Percentiles rank a stretch among this genome's conserved stretches.
These are phyloP conservation scores for Boletus coccyginus DNA, from an alignment of 768 basidiomycete species.

Conservation along the genomic window DNA sequence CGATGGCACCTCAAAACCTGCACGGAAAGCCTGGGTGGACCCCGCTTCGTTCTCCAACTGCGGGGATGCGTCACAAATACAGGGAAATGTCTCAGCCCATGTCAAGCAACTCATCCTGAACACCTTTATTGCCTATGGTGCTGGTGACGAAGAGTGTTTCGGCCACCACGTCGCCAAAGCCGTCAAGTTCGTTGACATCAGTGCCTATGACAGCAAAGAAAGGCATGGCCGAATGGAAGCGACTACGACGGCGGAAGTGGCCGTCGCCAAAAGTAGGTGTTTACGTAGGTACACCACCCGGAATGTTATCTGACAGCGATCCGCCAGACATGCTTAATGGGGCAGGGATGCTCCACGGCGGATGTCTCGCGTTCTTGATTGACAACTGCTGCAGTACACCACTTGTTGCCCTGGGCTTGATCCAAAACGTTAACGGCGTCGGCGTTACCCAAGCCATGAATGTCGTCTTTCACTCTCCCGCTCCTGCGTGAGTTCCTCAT, in stretches of 20 bases:
- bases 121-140: constrained; percentile 68
- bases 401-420: constrained; percentile 61
- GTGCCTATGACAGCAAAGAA: constrained; percentile 44
- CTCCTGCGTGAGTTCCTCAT: constrained; percentile 46
- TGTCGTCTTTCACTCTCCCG: constrained; percentile 67
- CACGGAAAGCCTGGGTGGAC: constrained; percentile 58
- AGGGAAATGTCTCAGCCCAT: constrained; percentile 60
- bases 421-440: constrained; percentile 62
- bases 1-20: constrained; percentile 14
- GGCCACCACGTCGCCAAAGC: constrained; percentile 59
- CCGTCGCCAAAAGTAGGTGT: constrained; percentile 56
- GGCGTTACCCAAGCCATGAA: constrained; percentile 75
- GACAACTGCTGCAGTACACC: constrained; percentile 74
- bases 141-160: constrained; percentile 60
- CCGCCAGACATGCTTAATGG: constrained; percentile 68
- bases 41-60: constrained; percentile 58
- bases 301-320: constrained; percentile 1
- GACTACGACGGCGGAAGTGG: constrained; percentile 58
- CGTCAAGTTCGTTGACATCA: constrained; percentile 61
- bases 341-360: constrained; percentile 75
- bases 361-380: constrained; percentile 68
- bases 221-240: constrained; percentile 56
- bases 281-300: neutral
- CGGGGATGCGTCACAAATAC: constrained; percentile 52
- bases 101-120: constrained; percentile 68